Conservation (phyloP, 305 asterid species). For the Solanum hybrid region DNA sequence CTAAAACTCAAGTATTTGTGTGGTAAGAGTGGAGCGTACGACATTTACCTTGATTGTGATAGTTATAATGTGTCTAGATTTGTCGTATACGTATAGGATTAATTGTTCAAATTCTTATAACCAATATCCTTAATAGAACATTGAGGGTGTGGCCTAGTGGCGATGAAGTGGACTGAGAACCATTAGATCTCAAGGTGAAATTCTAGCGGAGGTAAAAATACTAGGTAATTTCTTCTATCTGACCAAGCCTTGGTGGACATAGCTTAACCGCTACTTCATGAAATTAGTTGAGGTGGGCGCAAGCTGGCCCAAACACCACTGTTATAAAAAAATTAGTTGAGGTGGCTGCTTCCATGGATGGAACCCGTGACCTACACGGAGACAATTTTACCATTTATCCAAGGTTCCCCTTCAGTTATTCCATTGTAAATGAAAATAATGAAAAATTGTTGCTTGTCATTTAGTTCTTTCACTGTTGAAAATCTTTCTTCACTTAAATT, state of each 20-base stretch:
- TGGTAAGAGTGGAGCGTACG: background rate
- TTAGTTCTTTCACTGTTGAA: background rate
- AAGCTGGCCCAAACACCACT: constrained; percentile 6
- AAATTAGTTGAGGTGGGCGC: background rate
- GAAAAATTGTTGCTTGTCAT: background rate
- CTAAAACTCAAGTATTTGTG: background rate
- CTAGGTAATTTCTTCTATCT: background rate
- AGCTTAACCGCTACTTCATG: background rate
- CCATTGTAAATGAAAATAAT: background rate
- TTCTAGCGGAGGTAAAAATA: background rate
- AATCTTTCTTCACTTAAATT: background rate
- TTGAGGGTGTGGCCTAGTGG: background rate
- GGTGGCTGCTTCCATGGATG: background rate
- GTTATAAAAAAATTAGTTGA: constrained; percentile 29
- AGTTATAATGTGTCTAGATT: background rate
- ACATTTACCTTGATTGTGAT: background rate
- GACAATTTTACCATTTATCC: background rate
- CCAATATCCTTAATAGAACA: background rate
- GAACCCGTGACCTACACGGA: background rate
- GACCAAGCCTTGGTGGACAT: background rate
- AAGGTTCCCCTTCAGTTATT: background rate
- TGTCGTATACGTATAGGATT: background rate
- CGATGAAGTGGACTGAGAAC: background rate
- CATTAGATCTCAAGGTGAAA: background rate
- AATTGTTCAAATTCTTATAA: background rate